Evolutionary conservation across 805 yeast species (phyloP).

Genomic region (Kodamaea neixiangensis): DNA sequence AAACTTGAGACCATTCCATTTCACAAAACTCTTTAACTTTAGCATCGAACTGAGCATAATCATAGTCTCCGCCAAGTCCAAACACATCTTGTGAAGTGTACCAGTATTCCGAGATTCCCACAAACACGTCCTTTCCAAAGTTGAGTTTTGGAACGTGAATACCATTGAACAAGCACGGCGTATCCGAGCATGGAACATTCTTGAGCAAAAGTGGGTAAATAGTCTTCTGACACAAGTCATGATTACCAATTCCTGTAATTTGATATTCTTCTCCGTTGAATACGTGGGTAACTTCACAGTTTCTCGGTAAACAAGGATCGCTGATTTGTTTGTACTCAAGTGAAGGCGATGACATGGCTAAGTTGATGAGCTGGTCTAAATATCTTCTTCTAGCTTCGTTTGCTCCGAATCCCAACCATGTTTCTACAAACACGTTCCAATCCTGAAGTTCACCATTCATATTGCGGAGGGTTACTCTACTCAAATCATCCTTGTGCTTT

Average conservation of each 20-base stretch:
- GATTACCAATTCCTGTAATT: constrained; percentile 76
- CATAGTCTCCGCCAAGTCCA: constrained; percentile 85
- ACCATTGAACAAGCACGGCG: constrained; percentile 93
- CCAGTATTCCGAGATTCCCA: constrained; percentile 97
- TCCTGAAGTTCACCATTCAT: constrained; percentile 68
- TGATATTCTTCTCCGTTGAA: constrained; percentile 49
- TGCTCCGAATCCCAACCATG: constrained; percentile 98
- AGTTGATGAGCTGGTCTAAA: constrained; percentile 52
- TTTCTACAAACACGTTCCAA: constrained; percentile 89
- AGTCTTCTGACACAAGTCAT: constrained; percentile 67
- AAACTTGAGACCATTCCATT: constrained; percentile 62
- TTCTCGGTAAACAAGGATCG: constrained; percentile 84
- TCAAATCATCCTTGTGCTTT: constrained; percentile 73
- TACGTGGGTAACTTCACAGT: constrained; percentile 51
- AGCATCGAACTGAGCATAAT: constrained; percentile 66
- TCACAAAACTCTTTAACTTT: constrained; percentile 74
- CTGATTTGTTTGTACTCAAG: constrained; percentile 27
- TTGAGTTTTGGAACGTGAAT: constrained; percentile 90
- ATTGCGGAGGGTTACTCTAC: constrained; percentile 63
- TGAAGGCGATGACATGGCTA: constrained; percentile 22
- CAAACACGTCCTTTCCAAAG: constrained; percentile 75
- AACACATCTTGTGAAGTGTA: constrained; percentile 93
- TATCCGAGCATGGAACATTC: constrained; percentile 78
- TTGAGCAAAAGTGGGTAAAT: constrained; percentile 78
- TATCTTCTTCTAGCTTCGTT: constrained; percentile 85